Percentiles rank a stretch among this genome's conserved stretches.
These are phyloP conservation scores for Piromyces finnis DNA, from an alignment of 192 early-diverging fungal genomes.

Conservation along the genomic window DNA sequence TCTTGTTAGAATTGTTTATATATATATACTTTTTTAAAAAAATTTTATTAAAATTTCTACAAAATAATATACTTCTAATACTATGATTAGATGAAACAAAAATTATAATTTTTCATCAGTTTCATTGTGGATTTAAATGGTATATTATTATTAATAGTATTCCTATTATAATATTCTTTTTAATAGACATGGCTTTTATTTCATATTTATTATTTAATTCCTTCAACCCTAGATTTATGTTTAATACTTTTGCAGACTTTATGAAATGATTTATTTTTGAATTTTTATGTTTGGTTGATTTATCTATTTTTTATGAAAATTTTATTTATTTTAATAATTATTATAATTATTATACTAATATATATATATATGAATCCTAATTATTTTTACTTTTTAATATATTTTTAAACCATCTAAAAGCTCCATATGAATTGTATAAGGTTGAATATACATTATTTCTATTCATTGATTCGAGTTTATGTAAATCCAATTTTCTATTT, in stretches of 20 bases:
- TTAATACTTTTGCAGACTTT: too few relatives aligned
- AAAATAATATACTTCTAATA: too few relatives aligned
- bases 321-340: background rate
- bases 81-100: too few relatives aligned
- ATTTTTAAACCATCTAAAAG: background rate
- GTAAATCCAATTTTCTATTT: background rate
- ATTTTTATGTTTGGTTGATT: too few relatives aligned
- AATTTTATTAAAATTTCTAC: too few relatives aligned
- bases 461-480: background rate
- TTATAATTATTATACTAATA: too few relatives aligned
- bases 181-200: background rate
- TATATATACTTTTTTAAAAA: too few relatives aligned
- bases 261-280: too few relatives aligned
- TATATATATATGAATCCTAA: too few relatives aligned
- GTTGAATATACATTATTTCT: background rate
- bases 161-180: background rate
- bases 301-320: too few relatives aligned
- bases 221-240: background rate
- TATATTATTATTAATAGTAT: background rate
- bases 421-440: background rate
- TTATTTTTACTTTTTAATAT: background rate
- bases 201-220: background rate
- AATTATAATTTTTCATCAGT: too few relatives aligned
- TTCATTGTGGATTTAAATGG: background rate
- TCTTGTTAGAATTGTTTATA: too few relatives aligned